Conservation (phyloP, 2,329 filamentous ascomycete genomes). For the Chaetomium sp. region DNA sequence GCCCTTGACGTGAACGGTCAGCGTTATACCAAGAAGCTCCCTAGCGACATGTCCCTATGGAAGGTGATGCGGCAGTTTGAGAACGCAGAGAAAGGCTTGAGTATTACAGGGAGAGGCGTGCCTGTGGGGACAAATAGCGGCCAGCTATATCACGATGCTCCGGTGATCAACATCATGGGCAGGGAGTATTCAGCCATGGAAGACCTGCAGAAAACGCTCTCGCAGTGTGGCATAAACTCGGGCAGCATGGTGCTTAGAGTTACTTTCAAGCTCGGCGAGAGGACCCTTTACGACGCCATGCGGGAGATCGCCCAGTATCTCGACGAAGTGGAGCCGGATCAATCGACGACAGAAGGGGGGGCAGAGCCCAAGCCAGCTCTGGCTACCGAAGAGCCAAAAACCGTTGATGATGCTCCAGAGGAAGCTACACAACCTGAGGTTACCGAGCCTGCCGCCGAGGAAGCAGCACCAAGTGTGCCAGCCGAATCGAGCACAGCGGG, state of each 20-base stretch:
- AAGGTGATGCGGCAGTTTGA: slow-evolving; percentile 88
- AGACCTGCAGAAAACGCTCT: slow-evolving; percentile 86
- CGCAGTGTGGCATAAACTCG: slow-evolving; percentile 82
- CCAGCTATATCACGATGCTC: slow-evolving; percentile 84
- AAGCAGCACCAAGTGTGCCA: slow-evolving; percentile 1
- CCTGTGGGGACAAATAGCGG: slow-evolving; percentile 66
- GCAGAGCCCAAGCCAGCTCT: slow-evolving; percentile 22
- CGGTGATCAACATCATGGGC: slow-evolving; percentile 80
- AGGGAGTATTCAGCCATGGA: slow-evolving; percentile 74
- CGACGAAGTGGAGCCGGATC: slow-evolving; percentile 48
- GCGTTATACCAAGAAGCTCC: slow-evolving; percentile 76
- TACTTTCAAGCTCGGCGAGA: slow-evolving; percentile 73
- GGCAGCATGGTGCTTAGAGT: slow-evolving; percentile 80
- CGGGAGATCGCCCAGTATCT: slow-evolving; percentile 77
- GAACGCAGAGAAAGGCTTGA: slow-evolving; percentile 64
- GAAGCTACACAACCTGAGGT: slow-evolving; percentile 22
- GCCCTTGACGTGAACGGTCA: slow-evolving; percentile 80
- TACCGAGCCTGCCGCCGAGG: slow-evolving; percentile 11
- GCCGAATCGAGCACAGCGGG: not conserved
- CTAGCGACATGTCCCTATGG: slow-evolving; percentile 88
- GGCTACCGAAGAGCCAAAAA: slow-evolving; percentile 23
- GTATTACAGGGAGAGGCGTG: slow-evolving; percentile 82
- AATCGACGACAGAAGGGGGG: slow-evolving; percentile 27
- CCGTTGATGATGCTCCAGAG: slow-evolving; percentile 20
- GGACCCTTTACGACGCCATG: slow-evolving; percentile 84